Evolutionary conservation across 2,329 filamentous ascomycete species (phyloP).

Genomic region (Sporothrix mexicana): DNA sequence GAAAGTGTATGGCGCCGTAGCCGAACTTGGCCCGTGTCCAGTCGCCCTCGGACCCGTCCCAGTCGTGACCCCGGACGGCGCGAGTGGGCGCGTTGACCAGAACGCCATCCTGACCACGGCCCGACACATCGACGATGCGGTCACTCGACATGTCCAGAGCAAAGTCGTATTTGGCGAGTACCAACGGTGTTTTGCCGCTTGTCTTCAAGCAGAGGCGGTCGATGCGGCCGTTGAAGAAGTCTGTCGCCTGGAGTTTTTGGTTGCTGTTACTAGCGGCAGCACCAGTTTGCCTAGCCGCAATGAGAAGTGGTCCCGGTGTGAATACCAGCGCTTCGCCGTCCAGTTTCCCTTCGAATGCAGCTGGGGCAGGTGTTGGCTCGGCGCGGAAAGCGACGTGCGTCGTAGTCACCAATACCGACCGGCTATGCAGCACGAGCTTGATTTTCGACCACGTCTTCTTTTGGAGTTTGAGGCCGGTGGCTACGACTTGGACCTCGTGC

Average conservation of each 20-base stretch:
- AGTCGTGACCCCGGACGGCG: slow-evolving; percentile 27
- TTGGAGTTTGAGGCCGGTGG: not conserved
- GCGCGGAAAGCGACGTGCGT: not conserved
- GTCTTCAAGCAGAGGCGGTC: not conserved
- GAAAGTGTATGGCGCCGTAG: slow-evolving; percentile 35
- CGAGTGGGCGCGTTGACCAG: slow-evolving; percentile 29
- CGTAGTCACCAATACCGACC: not conserved
- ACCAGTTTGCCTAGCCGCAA: not conserved
- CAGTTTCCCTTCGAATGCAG: not conserved
- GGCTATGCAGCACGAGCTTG: not conserved
- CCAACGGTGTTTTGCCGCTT: not conserved
- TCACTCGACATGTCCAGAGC: slow-evolving; percentile 20
- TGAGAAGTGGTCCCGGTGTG: not conserved
- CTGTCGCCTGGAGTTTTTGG: not conserved
- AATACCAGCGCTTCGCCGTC: not conserved
- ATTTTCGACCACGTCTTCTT: not conserved
- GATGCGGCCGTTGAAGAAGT: slow-evolving; percentile 34
- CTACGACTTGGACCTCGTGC: not conserved
- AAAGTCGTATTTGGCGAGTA: slow-evolving; percentile 25
- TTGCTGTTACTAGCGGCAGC: too few relatives aligned
- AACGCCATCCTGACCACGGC: not conserved
- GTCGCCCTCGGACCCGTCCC: slow-evolving; percentile 31
- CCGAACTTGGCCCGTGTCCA: slow-evolving; percentile 29
- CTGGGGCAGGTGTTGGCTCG: not conserved
- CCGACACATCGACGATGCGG: slow-evolving; percentile 15